phyloP scores from a whole-genome alignment of 2,329 filamentous ascomycete genomes.

The Akanthomyces muscarius region DNA sequence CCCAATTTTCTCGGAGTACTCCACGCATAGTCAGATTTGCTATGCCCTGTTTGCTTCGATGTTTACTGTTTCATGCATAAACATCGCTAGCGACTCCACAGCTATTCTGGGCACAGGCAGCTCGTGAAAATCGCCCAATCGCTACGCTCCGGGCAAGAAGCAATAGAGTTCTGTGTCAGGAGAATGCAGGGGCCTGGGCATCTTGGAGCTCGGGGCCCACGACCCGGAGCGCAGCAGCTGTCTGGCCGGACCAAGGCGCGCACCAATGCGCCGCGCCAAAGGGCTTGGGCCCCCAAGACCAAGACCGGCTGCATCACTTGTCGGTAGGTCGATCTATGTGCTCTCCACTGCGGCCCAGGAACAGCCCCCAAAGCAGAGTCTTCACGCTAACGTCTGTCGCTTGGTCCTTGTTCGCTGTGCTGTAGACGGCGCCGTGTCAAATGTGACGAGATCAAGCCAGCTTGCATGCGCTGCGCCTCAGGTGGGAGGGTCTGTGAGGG shows the following conservation, averaged over 20 bases:
- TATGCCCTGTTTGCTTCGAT: background rate
- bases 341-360: background rate
- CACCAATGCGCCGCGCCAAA: background rate
- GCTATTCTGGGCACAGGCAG: background rate
- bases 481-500: conserved; percentile 23
- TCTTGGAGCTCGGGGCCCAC: background rate
- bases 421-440: conserved; percentile 26
- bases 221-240: background rate
- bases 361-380: background rate
- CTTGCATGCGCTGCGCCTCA: conserved; percentile 23
- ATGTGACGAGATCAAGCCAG: conserved; percentile 27
- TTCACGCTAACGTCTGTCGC: conserved; percentile 2
- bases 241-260: background rate
- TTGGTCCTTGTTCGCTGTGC: background rate
- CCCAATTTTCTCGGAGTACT: background rate
- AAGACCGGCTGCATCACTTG: conserved; percentile 22
- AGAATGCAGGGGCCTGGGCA: conserved; percentile 3
- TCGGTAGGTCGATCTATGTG: conserved; percentile 18
- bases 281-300: conserved; percentile 19
- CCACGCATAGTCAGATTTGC: background rate
- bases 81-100: conserved; percentile 2
- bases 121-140: background rate
- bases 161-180: conserved; percentile 14
- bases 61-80: background rate
- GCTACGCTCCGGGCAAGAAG: background rate